Conservation (phyloP, 108 stramenopile species). For the Nitzschia sp. region DNA sequence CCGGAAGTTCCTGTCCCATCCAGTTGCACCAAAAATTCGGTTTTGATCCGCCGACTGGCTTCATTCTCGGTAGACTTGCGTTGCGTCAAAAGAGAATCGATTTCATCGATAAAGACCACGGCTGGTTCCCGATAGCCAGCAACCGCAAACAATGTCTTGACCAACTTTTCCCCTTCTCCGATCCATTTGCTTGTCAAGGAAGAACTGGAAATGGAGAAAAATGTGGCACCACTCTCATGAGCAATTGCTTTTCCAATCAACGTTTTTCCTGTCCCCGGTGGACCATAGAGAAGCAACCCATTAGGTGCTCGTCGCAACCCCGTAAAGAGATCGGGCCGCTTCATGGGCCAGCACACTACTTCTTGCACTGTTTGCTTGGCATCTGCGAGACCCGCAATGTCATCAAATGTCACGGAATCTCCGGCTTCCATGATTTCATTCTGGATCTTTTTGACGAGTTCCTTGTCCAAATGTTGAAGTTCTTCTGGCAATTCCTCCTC, state of each 20-base stretch:
- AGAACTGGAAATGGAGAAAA: conserved; percentile 97
- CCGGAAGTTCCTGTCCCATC: conserved; percentile 86
- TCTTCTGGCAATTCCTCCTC: conserved; percentile 87
- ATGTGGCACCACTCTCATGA: conserved; percentile 94
- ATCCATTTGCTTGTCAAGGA: conserved; percentile 99
- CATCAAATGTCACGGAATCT: conserved; percentile 81
- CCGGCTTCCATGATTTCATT: conserved; percentile 80
- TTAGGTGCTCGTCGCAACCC: conserved; percentile 87
- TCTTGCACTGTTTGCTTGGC: conserved; percentile 89
- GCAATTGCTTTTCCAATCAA: conserved; percentile 99
- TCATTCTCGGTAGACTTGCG: conserved; percentile 93
- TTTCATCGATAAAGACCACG: conserved; percentile 96
- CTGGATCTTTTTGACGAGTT: conserved; percentile 83
- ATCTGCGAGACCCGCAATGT: conserved; percentile 85
- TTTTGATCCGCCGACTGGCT: conserved; percentile 93
- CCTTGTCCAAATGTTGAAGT: conserved; percentile 81
- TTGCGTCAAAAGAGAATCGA: conserved; percentile 93
- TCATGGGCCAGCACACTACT: conserved; percentile 92
- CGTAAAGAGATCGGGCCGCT: conserved; percentile 91
- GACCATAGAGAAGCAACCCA: conserved; percentile 84
- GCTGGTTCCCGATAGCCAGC: conserved; percentile 90
- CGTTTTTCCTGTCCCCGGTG: conserved; percentile 92
- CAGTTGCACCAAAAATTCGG: conserved; percentile 92
- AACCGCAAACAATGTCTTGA: conserved; percentile 95
- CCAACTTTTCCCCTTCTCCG: conserved; percentile 98